These are phyloP conservation scores for Saccharum officinarum DNA, from an alignment of 176 grass and related monocot species.

Conservation along the genomic window DNA sequence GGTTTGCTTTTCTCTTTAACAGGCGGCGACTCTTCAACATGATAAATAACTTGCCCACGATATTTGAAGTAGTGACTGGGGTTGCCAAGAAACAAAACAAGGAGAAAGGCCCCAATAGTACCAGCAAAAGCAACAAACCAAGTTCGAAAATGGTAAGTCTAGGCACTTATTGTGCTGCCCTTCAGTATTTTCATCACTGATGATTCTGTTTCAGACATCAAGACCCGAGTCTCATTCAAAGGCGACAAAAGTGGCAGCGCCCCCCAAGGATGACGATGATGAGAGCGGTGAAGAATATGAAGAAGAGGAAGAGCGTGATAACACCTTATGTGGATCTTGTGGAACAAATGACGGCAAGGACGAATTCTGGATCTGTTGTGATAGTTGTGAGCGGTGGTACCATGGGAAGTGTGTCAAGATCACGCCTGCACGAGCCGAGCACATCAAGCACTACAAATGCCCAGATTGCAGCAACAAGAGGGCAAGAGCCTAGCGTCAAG, in stretches of 20 bases:
- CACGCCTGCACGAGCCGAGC: slow-evolving; percentile 83
- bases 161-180: background rate
- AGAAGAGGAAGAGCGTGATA: slow-evolving; percentile 82
- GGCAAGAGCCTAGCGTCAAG: slow-evolving; percentile 45
- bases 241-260: slow-evolving; percentile 39
- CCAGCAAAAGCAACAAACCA: slow-evolving; percentile 70
- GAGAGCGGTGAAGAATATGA: slow-evolving; percentile 69
- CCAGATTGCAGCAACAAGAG: slow-evolving; percentile 83
- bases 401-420: slow-evolving; percentile 95
- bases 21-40: slow-evolving; percentile 91
- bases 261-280: slow-evolving; percentile 71
- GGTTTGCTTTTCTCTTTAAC: background rate
- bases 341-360: slow-evolving; percentile 76
- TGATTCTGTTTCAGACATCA: slow-evolving; percentile 34
- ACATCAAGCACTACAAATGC: slow-evolving; percentile 99
- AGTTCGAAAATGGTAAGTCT: slow-evolving; percentile 68
- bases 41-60: slow-evolving; percentile 93
- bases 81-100: slow-evolving; percentile 80
- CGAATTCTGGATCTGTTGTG: slow-evolving; percentile 97
- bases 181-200: slow-evolving; percentile 3
- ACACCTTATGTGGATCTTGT: slow-evolving; percentile 80
- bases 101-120: slow-evolving; percentile 79
- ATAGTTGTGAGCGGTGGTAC: slow-evolving; percentile 87
- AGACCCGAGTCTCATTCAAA: slow-evolving; percentile 61
- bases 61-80: slow-evolving; percentile 96